Percentiles rank a stretch among this genome's conserved stretches.
phyloP scores from a whole-genome alignment of 2,329 filamentous ascomycete genomes.

The Tolypocladium capitatum region DNA sequence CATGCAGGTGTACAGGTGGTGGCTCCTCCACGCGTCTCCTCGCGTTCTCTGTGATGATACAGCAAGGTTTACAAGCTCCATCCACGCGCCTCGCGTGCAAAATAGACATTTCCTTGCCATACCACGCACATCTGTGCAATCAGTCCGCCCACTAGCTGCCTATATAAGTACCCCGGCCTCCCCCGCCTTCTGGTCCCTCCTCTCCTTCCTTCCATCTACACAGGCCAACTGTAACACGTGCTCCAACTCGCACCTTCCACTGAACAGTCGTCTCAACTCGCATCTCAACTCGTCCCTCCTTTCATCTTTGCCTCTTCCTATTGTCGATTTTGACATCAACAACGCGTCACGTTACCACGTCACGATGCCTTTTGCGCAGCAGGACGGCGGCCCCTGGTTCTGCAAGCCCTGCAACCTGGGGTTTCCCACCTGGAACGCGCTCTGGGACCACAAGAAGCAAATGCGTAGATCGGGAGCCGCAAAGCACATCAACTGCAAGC shows the following conservation, averaged over 20 bases:
- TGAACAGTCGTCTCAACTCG: neutral
- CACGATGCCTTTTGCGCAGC: slow-evolving; percentile 7
- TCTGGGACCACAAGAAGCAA: slow-evolving; percentile 17
- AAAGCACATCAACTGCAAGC: slow-evolving; percentile 22
- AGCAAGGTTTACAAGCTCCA: no score
- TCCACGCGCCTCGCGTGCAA: neutral
- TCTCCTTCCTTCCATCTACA: neutral
- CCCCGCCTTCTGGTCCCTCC: no score
- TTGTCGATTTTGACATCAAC: neutral
- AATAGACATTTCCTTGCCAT: no score
- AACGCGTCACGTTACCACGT: neutral
- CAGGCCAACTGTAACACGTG: neutral
- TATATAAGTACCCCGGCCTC: no score
- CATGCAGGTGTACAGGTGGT: no score
- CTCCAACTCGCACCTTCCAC: neutral
- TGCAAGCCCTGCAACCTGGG: slow-evolving; percentile 17
- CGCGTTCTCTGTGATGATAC: no score
- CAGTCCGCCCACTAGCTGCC: neutral
- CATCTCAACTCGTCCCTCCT: neutral
- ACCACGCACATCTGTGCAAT: neutral
- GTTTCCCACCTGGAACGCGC: slow-evolving; percentile 12
- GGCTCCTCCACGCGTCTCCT: no score
- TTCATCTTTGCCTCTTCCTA: neutral
- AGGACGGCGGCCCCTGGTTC: slow-evolving; percentile 6
- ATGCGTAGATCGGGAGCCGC: slow-evolving; percentile 10